Evolutionary conservation across 768 basidiomycete genomes (phyloP).

Genomic region (Suillus hirtellus): DNA sequence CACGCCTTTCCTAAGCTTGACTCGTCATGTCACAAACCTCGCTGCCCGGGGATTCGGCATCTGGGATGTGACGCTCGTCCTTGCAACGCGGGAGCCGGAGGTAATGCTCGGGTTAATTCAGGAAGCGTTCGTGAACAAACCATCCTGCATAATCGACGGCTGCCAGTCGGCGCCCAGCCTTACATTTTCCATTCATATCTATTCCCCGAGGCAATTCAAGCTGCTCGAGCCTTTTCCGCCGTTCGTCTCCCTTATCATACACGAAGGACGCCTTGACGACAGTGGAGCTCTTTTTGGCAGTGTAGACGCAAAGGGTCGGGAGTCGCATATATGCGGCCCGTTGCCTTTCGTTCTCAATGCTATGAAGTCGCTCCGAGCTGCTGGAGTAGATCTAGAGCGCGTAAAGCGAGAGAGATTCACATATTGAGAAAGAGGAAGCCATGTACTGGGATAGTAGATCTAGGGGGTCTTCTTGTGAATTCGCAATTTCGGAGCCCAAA

Average conservation of each 20-base stretch:
- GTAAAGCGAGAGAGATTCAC: conserved; percentile 28
- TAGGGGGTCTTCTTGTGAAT: not conserved
- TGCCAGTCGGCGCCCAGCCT: conserved; percentile 12
- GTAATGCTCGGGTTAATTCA: conserved; percentile 47
- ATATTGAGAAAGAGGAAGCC: conserved; percentile 14
- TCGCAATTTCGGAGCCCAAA: not conserved
- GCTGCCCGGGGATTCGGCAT: conserved; percentile 18
- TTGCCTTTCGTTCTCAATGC: conserved; percentile 25
- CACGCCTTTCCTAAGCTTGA: conserved; percentile 63
- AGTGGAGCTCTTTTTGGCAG: conserved; percentile 20
- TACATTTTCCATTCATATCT: conserved; percentile 21
- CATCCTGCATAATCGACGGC: not conserved
- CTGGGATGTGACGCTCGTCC: conserved; percentile 47
- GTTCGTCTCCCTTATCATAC: conserved; percentile 16
- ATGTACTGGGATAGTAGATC: not conserved
- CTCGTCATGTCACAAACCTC: conserved; percentile 26
- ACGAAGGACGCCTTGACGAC: conserved; percentile 23
- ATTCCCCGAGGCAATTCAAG: conserved; percentile 10
- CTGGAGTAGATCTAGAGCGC: conserved; percentile 25
- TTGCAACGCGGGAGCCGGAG: conserved; percentile 57
- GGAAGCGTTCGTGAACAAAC: conserved; percentile 22
- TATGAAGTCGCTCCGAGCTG: conserved; percentile 23
- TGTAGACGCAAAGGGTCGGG: conserved; percentile 19
- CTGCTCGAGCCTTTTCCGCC: conserved; percentile 12
- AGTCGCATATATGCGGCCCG: conserved; percentile 26